Conservation (phyloP, 352 stramenopile species). For the Globisporangium uncinulatum region DNA sequence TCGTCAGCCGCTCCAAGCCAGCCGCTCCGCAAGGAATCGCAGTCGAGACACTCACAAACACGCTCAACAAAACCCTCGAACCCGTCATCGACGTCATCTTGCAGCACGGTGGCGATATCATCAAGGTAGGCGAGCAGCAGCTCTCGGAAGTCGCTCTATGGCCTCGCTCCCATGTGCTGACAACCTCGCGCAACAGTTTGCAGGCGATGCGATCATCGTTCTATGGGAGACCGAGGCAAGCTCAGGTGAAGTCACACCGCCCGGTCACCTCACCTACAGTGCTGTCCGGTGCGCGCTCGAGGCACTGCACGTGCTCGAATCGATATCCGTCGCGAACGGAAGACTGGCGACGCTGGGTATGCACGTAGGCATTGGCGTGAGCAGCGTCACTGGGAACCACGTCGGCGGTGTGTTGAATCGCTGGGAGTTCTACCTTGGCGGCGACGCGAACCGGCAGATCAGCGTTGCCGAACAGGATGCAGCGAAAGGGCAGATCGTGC, state of each 20-base stretch:
- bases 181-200: conserved; percentile 27
- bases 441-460: conserved; percentile 80
- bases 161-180: neutral
- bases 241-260: conserved; percentile 20
- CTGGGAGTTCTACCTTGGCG: conserved; percentile 86
- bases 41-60: conserved; percentile 67
- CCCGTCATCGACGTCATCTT: conserved; percentile 75
- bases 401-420: conserved; percentile 76
- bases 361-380: conserved; percentile 81
- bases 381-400: conserved; percentile 69
- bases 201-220: conserved; percentile 72
- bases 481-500: conserved; percentile 61
- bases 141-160: too few relatives aligned
- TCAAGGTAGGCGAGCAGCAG: conserved; percentile 32
- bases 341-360: conserved; percentile 49
- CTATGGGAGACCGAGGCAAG: conserved; percentile 74
- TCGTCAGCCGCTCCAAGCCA: conserved; percentile 43
- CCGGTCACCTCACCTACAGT: conserved; percentile 48
- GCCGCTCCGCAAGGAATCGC: conserved; percentile 50
- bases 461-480: conserved; percentile 64
- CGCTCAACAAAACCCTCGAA: conserved; percentile 74
- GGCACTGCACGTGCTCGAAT: conserved; percentile 36
- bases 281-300: conserved; percentile 55
- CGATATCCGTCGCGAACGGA: conserved; percentile 16
- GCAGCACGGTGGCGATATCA: conserved; percentile 70